Evolutionary conservation across 1,284 basidiomycete species (phyloP).

Genomic region (Cutaneotrichosporon sp.): DNA sequence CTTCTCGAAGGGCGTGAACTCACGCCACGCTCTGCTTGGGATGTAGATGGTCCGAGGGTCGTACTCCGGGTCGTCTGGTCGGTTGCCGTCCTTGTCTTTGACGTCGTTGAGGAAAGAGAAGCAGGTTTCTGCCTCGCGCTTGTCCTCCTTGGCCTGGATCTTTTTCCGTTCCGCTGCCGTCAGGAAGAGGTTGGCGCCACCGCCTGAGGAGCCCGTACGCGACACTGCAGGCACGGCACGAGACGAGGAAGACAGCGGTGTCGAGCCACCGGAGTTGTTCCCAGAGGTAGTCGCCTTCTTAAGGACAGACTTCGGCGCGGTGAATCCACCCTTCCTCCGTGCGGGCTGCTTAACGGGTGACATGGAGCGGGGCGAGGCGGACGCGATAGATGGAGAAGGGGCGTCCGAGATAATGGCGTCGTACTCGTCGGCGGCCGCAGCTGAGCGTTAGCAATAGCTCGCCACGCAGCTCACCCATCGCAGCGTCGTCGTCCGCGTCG

Average conservation of each 20-base stretch:
- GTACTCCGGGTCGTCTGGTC: slow-evolving; percentile 77
- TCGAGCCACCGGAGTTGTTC: slow-evolving; percentile 11
- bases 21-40: slow-evolving; percentile 73
- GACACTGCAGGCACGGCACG: slow-evolving; percentile 17
- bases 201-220: slow-evolving; percentile 14
- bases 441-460: slow-evolving; percentile 21
- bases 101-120: slow-evolving; percentile 70
- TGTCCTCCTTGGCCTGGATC: slow-evolving; percentile 73
- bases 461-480: slow-evolving; percentile 36
- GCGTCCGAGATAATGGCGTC: slow-evolving; percentile 32
- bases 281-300: slow-evolving; percentile 29
- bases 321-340: slow-evolving; percentile 25
- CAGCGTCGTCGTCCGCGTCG: slow-evolving; percentile 45
- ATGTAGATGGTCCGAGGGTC: slow-evolving; percentile 87
- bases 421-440: slow-evolving; percentile 43
- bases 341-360: slow-evolving; percentile 27
- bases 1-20: slow-evolving; percentile 88
- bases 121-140: slow-evolving; percentile 74
- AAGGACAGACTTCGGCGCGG: slow-evolving; percentile 28
- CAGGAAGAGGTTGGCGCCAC: slow-evolving; percentile 58
- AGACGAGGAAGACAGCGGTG: background rate
- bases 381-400: slow-evolving; percentile 33
- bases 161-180: slow-evolving; percentile 82
- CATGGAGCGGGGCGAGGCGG: slow-evolving; percentile 35
- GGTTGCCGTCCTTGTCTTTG: slow-evolving; percentile 73